A percentile compares a stretch with the other conserved stretches of the same genome.
Evolutionary conservation across 495 filamentous ascomycete species (phyloP).

Genomic region (Pyrenula massariospora): DNA sequence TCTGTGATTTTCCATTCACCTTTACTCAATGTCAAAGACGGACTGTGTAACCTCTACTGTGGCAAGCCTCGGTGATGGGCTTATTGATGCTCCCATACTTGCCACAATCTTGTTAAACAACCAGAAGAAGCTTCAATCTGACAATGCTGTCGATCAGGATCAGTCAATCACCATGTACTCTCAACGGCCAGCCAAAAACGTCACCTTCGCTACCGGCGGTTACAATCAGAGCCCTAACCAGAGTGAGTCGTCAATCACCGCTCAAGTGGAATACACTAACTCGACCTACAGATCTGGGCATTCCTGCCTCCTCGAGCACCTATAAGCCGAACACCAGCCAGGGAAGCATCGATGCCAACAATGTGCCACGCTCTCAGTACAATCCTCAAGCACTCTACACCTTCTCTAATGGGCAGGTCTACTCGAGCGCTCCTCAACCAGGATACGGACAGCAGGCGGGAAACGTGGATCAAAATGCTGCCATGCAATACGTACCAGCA

Average conservation of each 20-base stretch:
- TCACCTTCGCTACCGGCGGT: background rate
- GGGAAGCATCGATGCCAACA: background rate
- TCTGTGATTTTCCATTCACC: background rate
- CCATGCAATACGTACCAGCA: background rate
- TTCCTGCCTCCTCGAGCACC: background rate
- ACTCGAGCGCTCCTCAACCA: background rate
- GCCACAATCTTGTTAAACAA: background rate
- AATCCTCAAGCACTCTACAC: background rate
- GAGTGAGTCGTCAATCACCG: background rate
- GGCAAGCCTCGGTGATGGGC: background rate
- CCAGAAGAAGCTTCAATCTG: background rate
- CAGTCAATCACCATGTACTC: background rate
- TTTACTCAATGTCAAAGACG: background rate
- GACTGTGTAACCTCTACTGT: background rate
- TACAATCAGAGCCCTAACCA: background rate
- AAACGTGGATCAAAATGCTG: background rate
- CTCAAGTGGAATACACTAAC: background rate
- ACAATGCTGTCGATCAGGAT: background rate
- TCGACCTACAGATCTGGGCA: background rate
- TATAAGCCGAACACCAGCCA: background rate
- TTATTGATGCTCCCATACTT: background rate
- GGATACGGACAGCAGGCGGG: background rate
- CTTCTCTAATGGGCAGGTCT: background rate
- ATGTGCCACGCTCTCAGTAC: background rate
- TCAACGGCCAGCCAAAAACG: background rate